Conservation (phyloP, 768 basidiomycete species). For the Panaeolus papilionaceus region DNA sequence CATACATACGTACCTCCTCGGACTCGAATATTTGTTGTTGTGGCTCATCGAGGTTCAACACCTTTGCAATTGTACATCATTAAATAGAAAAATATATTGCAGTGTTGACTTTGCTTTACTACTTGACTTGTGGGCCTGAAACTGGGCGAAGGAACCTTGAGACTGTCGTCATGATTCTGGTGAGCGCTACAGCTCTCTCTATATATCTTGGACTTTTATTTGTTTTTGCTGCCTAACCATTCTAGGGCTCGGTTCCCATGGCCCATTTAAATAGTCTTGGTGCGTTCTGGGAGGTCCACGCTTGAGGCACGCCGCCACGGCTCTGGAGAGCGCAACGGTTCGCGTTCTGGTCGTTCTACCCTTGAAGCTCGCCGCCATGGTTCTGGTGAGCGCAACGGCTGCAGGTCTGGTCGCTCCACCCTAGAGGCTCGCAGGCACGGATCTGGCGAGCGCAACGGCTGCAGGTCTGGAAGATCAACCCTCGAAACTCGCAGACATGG, state of each 20-base stretch:
- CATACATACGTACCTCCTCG: not conserved
- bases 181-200: no score
- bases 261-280: no score
- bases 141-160: no score
- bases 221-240: no score
- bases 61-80: not conserved
- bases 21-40: not conserved
- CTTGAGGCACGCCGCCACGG: no score
- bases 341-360: no score
- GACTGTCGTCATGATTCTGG: no score
- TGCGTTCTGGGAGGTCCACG: no score
- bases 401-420: not conserved
- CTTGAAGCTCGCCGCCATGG: not conserved
- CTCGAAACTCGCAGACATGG: not conserved
- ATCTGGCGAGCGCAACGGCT: not conserved
- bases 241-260: no score
- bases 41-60: not conserved
- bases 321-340: no score
- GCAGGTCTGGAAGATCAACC: not conserved
- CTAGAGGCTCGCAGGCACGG: not conserved
- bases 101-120: not conserved
- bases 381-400: not conserved
- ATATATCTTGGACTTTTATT: no score
- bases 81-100: not conserved
- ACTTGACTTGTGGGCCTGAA: no score